Evolutionary conservation across 306 rosid species (phyloP), one percentile per base, ranked within the genome.

Genomic region (Argentina anserina): DNA sequence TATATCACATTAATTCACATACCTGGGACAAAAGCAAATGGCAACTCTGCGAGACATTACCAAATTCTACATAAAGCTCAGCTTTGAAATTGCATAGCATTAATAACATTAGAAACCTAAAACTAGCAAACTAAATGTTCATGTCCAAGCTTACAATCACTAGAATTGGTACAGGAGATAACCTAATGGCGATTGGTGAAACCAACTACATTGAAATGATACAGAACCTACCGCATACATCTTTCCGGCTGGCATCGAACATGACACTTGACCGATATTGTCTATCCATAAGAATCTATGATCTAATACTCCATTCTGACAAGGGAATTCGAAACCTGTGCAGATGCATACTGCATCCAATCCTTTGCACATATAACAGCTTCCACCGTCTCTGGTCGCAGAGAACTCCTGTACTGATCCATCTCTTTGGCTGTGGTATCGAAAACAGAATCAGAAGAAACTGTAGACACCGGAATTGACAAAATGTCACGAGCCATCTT

Each of bases 341-440:
- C 66, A 14, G 76, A 41, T 67, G 85, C 91, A 36, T 76, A 70
- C 70, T 82, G 92, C 92, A 94, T 87, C 98, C 98, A 94, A 66
- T 94, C 98, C 80, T 94, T 94, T 56, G 97, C 86, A 69, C 98
- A 94, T 39, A 94, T 78, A 77, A 94, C 87, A 6, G 98, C 98
- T 72, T 94, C 98, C 70, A 89, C 89, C 0, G 94, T 88, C 88
- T 89, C 96, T 12, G 98, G 97, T 46, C 96, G 84, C 68, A 91
- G 63, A 13, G 95, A 94, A 81, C 89, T 66, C 65, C 92, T 74
- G 68, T 94, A 94, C 23, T 72, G 83, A 81, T 88, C 98, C 96
- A 94, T 86, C 87, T 88, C 88, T 72, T 88, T 91, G 52, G 59
- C 77, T 34, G 73, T 67, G 56, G 82, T 73, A 28, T 85, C 85